Base-by-base conservation (phyloP, 371 early-diverging fungal species). In the Rhizopus delemar region DNA sequence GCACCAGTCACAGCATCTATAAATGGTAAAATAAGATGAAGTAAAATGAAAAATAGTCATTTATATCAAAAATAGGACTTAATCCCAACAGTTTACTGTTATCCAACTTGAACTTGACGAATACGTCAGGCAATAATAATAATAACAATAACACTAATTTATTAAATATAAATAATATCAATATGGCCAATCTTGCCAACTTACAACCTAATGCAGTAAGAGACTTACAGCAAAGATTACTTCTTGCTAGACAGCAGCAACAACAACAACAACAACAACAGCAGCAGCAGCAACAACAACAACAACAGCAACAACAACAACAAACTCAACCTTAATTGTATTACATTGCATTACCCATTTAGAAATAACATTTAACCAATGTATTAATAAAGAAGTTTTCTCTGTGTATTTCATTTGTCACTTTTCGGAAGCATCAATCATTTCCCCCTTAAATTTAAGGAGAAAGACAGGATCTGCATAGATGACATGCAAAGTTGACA, bases 241-340 rank as follows among this genome's bases (percentile, higher is more conserved):
- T 74, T 3, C 12, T 70, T 28, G 63, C 62, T 11, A 59, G 69
- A 56, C 60, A 66, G n/a, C 78, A 74, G 41, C 78, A 78, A 9
- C 79, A 78, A 29, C 72, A 75, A 15, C 65, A 70, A 8, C 77
- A 81, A 38, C 68, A 72, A 29, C 70, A 66, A 22, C 80, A 80
- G 12, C 77, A 73, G 16, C 71, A 71, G 11, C 76, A 75, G 49
- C 74, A 73, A 45, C 67, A 63, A 15, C 51, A 51, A 38, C 64
- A 65, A 12, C 63, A 55, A 39, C 53, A n/a, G 16, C 66, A 65
- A 36, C 70, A 68, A 41, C 60, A 62, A 29, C 62, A 58, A 13
- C 52, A 57, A 45, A 45, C 15, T 28, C 16, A 51, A 43, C 12
- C 32, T n/a, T 33, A 41, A 15, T 8, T 46, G 43, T 43, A 45